Conservation (phyloP, 2,329 filamentous ascomycete genomes). For the Diaporthe ilicicola region DNA sequence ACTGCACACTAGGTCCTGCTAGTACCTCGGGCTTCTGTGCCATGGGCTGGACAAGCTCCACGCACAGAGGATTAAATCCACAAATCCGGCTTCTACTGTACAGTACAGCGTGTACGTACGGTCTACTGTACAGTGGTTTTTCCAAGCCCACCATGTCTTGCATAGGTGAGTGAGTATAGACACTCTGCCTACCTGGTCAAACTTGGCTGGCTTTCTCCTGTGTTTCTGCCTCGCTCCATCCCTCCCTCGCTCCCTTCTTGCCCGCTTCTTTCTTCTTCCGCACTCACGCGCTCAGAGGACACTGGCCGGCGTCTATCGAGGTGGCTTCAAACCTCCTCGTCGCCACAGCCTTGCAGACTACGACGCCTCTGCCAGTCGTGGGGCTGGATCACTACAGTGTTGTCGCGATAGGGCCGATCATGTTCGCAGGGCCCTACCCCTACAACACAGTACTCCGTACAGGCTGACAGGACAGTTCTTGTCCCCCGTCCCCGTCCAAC, state of each 20-base stretch:
- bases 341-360: background rate
- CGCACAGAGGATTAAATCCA: background rate
- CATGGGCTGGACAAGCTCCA: background rate
- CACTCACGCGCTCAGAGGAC: too few relatives aligned
- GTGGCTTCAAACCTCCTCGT: background rate
- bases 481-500: background rate
- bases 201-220: background rate
- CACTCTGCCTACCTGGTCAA: background rate
- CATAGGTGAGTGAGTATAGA: background rate
- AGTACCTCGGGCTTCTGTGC: background rate
- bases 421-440: background rate
- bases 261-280: background rate
- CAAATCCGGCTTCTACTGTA: background rate
- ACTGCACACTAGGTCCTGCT: background rate
- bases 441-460: background rate
- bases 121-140: background rate
- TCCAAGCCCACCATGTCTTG: background rate
- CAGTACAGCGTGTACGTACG: background rate
- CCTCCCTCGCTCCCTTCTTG: background rate
- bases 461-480: background rate
- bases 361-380: background rate
- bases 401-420: slow-evolving; percentile 5
- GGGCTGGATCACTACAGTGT: background rate
- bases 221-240: background rate
- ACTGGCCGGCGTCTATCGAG: background rate